phyloP scores from a whole-genome alignment of 176 grass and related monocot species.

The Pharus latifolius region DNA sequence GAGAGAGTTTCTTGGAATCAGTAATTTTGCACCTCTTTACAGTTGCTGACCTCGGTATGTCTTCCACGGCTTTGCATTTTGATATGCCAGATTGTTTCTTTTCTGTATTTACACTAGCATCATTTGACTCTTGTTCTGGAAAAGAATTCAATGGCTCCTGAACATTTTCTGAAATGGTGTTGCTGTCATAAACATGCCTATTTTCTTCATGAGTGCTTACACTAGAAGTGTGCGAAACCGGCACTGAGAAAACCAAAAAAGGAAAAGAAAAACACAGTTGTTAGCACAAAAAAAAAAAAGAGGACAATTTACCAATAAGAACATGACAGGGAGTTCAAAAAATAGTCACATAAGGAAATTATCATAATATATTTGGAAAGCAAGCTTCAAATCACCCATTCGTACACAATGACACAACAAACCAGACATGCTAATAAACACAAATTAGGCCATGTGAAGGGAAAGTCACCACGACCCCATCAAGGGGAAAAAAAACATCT shows the following conservation, averaged over 20 bases:
- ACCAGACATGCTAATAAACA: background rate
- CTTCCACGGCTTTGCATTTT: slow-evolving; percentile 66
- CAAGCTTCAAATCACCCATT: background rate
- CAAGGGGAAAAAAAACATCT: background rate
- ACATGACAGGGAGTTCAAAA: background rate
- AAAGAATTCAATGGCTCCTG: slow-evolving; percentile 22
- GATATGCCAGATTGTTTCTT: slow-evolving; percentile 30
- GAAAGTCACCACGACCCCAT: background rate
- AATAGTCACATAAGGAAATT: background rate
- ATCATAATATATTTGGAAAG: background rate
- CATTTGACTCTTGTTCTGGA: slow-evolving; percentile 42
- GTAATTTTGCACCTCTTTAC: slow-evolving; percentile 53
- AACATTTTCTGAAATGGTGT: slow-evolving; percentile 13
- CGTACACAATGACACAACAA: no score
- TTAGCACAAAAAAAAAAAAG: background rate
- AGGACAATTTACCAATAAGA: background rate
- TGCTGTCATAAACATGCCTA: slow-evolving; percentile 12
- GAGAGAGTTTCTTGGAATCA: slow-evolving; percentile 55
- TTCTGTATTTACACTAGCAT: slow-evolving; percentile 48
- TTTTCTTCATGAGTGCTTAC: slow-evolving; percentile 7
- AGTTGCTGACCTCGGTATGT: slow-evolving; percentile 24
- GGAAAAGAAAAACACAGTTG: background rate
- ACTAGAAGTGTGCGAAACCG: slow-evolving; percentile 18
- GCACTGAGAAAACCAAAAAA: background rate
- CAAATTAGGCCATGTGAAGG: background rate